phyloP scores from a whole-genome alignment of 768 basidiomycete genomes.

The Steccherinum ochraceum region DNA sequence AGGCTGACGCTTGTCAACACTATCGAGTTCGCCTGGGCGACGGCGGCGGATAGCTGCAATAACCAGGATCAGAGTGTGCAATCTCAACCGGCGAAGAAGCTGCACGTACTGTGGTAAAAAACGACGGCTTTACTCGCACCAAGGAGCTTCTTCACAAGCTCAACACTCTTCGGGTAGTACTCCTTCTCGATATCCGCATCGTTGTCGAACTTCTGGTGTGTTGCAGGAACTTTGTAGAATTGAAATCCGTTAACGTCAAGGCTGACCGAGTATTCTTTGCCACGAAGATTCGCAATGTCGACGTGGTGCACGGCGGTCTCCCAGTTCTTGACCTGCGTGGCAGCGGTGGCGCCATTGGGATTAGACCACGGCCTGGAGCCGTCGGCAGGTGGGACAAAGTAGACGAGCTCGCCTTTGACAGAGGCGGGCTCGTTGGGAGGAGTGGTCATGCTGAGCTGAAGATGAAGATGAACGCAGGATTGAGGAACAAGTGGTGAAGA shows the following conservation, averaged over 20 bases:
- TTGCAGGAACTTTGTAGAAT: conserved; percentile 31
- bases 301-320: conserved; percentile 23
- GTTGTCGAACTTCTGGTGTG: conserved; percentile 40
- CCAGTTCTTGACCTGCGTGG: conserved; percentile 31
- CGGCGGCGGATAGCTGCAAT: conserved; percentile 36
- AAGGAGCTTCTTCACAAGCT: conserved; percentile 51
- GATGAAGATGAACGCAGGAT: too few species aligned
- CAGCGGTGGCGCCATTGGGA: conserved; percentile 19
- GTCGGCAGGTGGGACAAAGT: conserved; percentile 24
- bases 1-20: conserved; percentile 36
- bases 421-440: conserved; percentile 6
- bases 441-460: too few species aligned
- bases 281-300: conserved; percentile 47
- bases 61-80: not conserved
- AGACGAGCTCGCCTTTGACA: conserved; percentile 28
- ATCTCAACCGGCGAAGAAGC: not conserved
- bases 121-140: conserved; percentile 53
- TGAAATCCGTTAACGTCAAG: conserved; percentile 51
- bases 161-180: conserved; percentile 58
- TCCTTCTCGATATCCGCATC: conserved; percentile 46
- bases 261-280: conserved; percentile 36
- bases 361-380: conserved; percentile 20
- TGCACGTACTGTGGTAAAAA: conserved; percentile 57
- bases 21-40: conserved; percentile 28
- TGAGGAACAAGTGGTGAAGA: too few species aligned